Evolutionary conservation across 768 basidiomycete genomes (phyloP).

Genomic region (Termitomyces sp.): DNA sequence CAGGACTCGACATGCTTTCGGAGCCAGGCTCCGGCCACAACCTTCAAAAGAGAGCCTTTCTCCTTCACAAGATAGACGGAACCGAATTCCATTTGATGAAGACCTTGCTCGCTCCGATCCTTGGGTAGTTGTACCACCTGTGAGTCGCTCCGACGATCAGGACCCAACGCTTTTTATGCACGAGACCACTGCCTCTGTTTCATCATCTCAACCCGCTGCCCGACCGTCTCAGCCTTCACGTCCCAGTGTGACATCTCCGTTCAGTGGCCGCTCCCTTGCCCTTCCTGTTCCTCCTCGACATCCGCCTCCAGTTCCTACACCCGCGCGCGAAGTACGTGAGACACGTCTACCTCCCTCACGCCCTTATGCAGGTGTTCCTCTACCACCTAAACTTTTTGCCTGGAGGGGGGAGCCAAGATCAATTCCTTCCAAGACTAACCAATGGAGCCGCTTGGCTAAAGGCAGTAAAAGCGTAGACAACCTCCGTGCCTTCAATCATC

Average conservation of each 20-base stretch:
- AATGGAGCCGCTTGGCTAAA: conserved; percentile 26
- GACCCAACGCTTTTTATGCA: conserved; percentile 22
- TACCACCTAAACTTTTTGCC: conserved; percentile 43
- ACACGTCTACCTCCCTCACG: conserved; percentile 27
- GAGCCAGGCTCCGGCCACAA: conserved; percentile 23
- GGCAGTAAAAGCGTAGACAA: conserved; percentile 59
- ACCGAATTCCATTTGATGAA: conserved; percentile 21
- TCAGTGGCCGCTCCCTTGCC: conserved; percentile 22
- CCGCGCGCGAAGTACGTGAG: conserved; percentile 29
- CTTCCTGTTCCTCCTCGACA: conserved; percentile 34
- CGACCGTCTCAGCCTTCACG: conserved; percentile 26
- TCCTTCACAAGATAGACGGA: conserved; percentile 18
- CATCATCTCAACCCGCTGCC: conserved; percentile 18
- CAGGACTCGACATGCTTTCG: conserved; percentile 22
- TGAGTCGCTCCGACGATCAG: conserved; percentile 22
- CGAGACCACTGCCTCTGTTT: conserved; percentile 15
- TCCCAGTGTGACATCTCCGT: conserved; percentile 28
- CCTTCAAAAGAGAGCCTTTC: conserved; percentile 27
- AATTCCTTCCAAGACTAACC: conserved; percentile 25
- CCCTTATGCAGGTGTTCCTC: conserved; percentile 32
- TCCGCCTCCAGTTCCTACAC: conserved; percentile 32
- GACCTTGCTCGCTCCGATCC: conserved; percentile 18
- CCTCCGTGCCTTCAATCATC: conserved; percentile 32
- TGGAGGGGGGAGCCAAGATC: conserved; percentile 46
- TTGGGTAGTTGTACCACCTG: conserved; percentile 26